Percentiles rank a stretch among this genome's conserved stretches.
phyloP scores from a whole-genome alignment of 352 stramenopile species.

The Phytophthora melonis region DNA sequence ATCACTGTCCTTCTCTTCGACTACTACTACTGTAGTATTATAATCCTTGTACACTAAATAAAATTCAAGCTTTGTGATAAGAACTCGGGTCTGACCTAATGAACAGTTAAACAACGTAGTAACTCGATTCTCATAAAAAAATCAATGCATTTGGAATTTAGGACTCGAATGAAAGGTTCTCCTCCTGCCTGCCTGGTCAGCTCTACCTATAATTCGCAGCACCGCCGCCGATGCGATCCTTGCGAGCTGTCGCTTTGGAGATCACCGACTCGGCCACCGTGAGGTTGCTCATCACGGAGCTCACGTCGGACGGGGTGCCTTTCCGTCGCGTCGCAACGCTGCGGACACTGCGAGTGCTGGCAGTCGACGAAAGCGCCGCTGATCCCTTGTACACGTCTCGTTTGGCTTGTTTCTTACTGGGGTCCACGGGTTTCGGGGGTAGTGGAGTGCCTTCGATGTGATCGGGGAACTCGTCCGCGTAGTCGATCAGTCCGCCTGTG shows the following conservation, averaged over 20 bases:
- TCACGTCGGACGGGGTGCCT: constrained; percentile 62
- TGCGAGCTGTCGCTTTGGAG: constrained; percentile 73
- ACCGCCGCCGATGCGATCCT: constrained; percentile 51
- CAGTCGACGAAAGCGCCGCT: constrained; percentile 45
- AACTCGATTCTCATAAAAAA: background rate
- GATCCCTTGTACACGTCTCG: constrained; percentile 65
- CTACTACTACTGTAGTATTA: too few relatives aligned
- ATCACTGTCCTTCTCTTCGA: too few relatives aligned
- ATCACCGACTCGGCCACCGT: constrained; percentile 81
- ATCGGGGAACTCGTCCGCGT: constrained; percentile 67
- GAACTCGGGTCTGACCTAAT: too few relatives aligned
- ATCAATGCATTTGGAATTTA: background rate
- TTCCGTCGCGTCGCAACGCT: constrained; percentile 59
- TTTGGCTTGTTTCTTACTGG: constrained; percentile 55
- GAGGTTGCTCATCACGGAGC: constrained; percentile 68
- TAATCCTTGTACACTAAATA: too few relatives aligned
- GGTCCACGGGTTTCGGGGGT: constrained; percentile 62
- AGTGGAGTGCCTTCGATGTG: constrained; percentile 72
- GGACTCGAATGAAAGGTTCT: background rate
- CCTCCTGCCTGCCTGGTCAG: background rate
- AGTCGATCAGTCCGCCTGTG: constrained; percentile 68
- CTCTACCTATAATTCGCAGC: constrained; percentile 63
- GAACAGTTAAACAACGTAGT: too few relatives aligned
- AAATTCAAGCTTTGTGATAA: too few relatives aligned
- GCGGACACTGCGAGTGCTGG: constrained; percentile 60